Evolutionary conservation across 805 yeast species (phyloP).

Genomic region (Yarrowia yakushimensis): DNA sequence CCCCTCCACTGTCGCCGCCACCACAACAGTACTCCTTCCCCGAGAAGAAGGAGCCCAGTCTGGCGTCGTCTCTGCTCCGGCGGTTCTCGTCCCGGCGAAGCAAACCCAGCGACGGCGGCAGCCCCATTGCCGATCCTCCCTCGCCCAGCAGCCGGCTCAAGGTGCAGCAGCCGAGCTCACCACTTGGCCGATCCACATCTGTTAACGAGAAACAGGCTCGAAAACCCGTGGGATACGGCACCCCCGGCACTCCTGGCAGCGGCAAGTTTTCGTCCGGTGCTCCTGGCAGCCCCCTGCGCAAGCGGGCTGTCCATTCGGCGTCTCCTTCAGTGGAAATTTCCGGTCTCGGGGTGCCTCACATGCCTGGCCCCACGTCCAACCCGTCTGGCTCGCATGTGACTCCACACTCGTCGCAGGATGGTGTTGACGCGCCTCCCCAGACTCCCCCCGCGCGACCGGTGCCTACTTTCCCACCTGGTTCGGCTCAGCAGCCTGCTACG

Average conservation of each 20-base stretch:
- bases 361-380: background rate
- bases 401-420: background rate
- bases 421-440: background rate
- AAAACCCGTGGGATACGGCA: constrained; percentile 31
- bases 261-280: background rate
- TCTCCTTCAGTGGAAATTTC: constrained; percentile 17
- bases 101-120: background rate
- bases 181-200: constrained; percentile 27
- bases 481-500: constrained; percentile 28
- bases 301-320: constrained; percentile 18
- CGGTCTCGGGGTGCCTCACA: background rate
- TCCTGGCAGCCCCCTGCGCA: background rate
- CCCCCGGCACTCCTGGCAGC: background rate
- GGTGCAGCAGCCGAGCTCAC: constrained; percentile 21
- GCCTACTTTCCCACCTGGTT: constrained; percentile 26
- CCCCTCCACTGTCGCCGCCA: constrained; percentile 5
- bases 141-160: constrained; percentile 1
- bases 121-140: background rate
- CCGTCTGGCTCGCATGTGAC: background rate
- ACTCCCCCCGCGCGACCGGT: background rate
- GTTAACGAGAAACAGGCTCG: constrained; percentile 28
- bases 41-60: constrained; percentile 23
- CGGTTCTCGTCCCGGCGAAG: constrained; percentile 29
- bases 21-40: constrained; percentile 23
- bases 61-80: constrained; percentile 31